phyloP scores from a whole-genome alignment of 495 filamentous ascomycete genomes.

The Penicillium parvum region DNA sequence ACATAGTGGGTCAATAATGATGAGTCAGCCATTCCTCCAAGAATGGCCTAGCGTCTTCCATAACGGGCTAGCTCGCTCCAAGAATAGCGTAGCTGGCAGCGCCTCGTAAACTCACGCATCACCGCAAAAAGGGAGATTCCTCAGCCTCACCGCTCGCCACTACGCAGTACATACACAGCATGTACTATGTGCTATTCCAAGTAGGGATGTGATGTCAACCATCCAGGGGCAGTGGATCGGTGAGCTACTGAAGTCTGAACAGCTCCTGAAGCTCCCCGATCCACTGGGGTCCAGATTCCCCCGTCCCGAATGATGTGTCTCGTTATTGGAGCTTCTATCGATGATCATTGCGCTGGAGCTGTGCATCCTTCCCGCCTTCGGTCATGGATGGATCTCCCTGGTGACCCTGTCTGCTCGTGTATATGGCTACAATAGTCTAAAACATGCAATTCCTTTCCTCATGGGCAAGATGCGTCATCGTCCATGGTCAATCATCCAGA shows the following conservation, averaged over 20 bases:
- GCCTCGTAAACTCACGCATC: too few relatives aligned
- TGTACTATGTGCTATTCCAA: too few relatives aligned
- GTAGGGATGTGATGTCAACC: constrained; percentile 16
- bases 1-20: constrained; percentile 22
- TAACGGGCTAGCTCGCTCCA: too few relatives aligned
- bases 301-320: constrained; percentile 4
- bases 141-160: constrained; percentile 15
- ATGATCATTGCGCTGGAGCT: constrained; percentile 10
- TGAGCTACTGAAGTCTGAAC: too few relatives aligned
- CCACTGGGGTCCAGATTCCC: constrained; percentile 20
- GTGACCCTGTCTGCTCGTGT: not conserved
- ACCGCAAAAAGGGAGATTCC: constrained; percentile 13
- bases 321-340: not conserved
- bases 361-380: too few relatives aligned
- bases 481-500: not conserved
- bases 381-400: too few relatives aligned
- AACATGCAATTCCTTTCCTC: not conserved
- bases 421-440: too few relatives aligned
- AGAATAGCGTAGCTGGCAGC: too few relatives aligned
- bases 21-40: constrained; percentile 23
- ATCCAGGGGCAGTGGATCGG: constrained; percentile 20
- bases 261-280: constrained; percentile 11
- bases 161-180: too few relatives aligned
- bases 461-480: too few relatives aligned
- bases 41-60: too few relatives aligned